Percentiles rank a stretch among this genome's conserved stretches.
phyloP scores from a whole-genome alignment of 768 basidiomycete genomes.

The Auricularia heimuer region DNA sequence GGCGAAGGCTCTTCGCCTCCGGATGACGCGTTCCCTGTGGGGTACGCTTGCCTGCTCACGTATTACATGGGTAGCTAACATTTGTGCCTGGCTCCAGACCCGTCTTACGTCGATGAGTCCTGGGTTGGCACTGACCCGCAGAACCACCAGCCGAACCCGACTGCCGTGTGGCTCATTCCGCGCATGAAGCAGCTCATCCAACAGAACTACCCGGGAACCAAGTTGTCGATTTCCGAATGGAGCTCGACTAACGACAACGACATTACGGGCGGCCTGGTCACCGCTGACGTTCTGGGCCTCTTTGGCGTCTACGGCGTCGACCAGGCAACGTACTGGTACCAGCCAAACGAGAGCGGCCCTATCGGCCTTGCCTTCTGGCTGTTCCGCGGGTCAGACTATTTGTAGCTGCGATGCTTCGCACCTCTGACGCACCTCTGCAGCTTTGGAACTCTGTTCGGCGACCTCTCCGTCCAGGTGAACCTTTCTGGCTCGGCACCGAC shows the following conservation, averaged over 20 bases:
- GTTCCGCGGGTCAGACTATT: constrained; percentile 35
- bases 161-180: constrained; percentile 35
- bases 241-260: constrained; percentile 38
- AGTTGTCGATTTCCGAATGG: constrained; percentile 46
- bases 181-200: constrained; percentile 41
- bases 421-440: constrained; percentile 15
- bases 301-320: constrained; percentile 42
- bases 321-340: constrained; percentile 36
- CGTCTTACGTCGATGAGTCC: constrained; percentile 44
- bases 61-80: neutral
- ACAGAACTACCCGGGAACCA: constrained; percentile 43
- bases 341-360: constrained; percentile 37
- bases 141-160: constrained; percentile 39
- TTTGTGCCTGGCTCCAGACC: constrained; percentile 13
- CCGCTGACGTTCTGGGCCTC: constrained; percentile 42
- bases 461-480: constrained; percentile 35
- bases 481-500: constrained; percentile 29
- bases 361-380: constrained; percentile 47
- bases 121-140: constrained; percentile 37
- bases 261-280: constrained; percentile 42
- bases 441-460: constrained; percentile 38
- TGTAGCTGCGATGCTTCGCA: neutral
- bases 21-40: constrained; percentile 44
- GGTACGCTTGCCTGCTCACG: constrained; percentile 12
- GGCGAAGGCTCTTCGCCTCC: constrained; percentile 39